These are phyloP conservation scores for Diplotaxis tenuifolia DNA, from an alignment of 345 rosid genomes.

Conservation along the genomic window DNA sequence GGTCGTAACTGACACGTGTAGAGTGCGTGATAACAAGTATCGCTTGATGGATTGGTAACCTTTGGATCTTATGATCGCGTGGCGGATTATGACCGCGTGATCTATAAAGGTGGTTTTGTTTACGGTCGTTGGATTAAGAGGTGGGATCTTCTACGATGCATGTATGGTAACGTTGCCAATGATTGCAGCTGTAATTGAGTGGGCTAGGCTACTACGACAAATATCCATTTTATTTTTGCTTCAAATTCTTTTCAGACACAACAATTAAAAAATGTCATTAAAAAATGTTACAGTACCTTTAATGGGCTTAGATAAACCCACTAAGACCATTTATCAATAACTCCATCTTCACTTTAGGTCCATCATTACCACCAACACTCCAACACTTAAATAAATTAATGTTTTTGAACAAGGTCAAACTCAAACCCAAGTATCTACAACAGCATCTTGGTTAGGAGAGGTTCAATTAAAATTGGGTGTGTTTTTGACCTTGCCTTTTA, in stretches of 20 bases:
- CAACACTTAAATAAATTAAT: neutral
- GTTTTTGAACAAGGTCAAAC: neutral
- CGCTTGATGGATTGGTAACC: conserved; percentile 6
- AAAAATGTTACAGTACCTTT: neutral
- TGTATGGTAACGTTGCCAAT: conserved; percentile 13
- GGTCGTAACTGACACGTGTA: conserved; percentile 31
- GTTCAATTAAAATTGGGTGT: too few relatives aligned
- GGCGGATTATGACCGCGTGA: neutral
- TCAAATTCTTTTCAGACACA: neutral
- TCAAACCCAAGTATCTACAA: too few relatives aligned
- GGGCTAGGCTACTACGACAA: conserved; percentile 35
- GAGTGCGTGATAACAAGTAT: neutral
- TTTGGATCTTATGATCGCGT: conserved; percentile 13
- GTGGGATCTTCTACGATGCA: conserved; percentile 6
- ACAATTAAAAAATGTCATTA: neutral
- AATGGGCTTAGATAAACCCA: neutral
- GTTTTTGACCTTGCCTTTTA: too few relatives aligned
- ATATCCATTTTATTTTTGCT: conserved; percentile 26
- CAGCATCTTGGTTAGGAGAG: too few relatives aligned
- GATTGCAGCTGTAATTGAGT: conserved; percentile 33
- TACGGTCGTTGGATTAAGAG: conserved; percentile 22
- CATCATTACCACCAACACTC: neutral
- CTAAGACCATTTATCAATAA: neutral
- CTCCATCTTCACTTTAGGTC: neutral
- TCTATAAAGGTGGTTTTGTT: neutral